Evolutionary conservation across 768 basidiomycete species (phyloP), one percentile per base, ranked within the genome.

Genomic region (Nidularia pulvinata): DNA sequence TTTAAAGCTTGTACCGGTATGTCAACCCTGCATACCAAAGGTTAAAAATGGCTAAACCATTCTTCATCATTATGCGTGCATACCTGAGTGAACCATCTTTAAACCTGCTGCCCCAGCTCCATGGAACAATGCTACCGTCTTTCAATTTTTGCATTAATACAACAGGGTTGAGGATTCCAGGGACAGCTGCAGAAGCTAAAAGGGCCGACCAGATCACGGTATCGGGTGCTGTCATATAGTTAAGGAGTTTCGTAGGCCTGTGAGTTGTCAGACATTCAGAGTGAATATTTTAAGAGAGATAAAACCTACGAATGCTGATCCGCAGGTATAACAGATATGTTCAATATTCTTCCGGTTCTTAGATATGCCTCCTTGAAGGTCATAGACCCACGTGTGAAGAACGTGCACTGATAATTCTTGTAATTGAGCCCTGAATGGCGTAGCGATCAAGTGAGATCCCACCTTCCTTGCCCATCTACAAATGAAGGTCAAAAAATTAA

Each of bases 321-420:
- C 35, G 89, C 90, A 5, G 93, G 94, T 36, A 95, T 88, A 45
- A 97, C 93, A 11, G 93, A 95, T 32, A 98, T 86, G 65, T 98
- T 98, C 33, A 99, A 76, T 30, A 96, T 90, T 37, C 96, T 83
- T 25, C 96, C 96, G 0, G 97, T 99, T 59, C 89, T 79, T 63
- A 93, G 72, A 62, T 96, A 98, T 1, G 96, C 96, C 66, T 99
- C 97, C 48, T 84, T 85, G 73, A 99, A 99, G 1, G 96, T 98
- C 82, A 92, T 84, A 1, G 92, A 94, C 2, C 96, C 96, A 55
- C 86, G 81, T 6, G 94, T 96, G 67, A 96, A 98, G 73, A 93
- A 99, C 10, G 84, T 76, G 49, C 88, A 83, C 93, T 94, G 53
- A 39, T 33, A 44, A 48, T 35, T 34, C 19, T 19, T 19, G 19